phyloP scores from a whole-genome alignment of 192 early-diverging fungal genomes.

The Umbelopsis vinacea region DNA sequence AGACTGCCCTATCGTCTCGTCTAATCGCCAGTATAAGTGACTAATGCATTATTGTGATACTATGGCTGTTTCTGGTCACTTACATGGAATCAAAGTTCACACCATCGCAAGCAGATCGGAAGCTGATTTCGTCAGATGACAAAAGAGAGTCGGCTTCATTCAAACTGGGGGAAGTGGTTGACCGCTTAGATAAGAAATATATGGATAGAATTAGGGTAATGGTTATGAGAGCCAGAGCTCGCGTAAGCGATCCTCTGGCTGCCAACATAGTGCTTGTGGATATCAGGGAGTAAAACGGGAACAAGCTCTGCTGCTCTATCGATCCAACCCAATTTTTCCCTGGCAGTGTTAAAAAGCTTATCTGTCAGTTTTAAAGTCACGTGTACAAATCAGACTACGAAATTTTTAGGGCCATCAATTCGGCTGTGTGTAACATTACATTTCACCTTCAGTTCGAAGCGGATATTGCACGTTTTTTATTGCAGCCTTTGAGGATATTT shows the following conservation, averaged over 20 bases:
- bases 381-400: too few relatives aligned
- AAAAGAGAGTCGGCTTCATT: too few relatives aligned
- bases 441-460: neutral
- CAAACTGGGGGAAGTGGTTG: neutral
- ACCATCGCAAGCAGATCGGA: slow-evolving; percentile 4
- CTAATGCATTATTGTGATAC: neutral
- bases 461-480: too few relatives aligned
- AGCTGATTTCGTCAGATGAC: slow-evolving; percentile 1
- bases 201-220: neutral
- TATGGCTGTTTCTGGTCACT: neutral
- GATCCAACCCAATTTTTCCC: too few relatives aligned
- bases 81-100: neutral
- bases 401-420: too few relatives aligned
- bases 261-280: neutral
- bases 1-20: slow-evolving; percentile 3
- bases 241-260: slow-evolving; percentile 18
- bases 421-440: slow-evolving; percentile 12
- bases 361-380: too few relatives aligned
- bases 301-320: too few relatives aligned
- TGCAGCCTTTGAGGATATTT: too few relatives aligned
- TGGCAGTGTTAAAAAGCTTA: too few relatives aligned
- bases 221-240: slow-evolving; percentile 18
- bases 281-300: neutral
- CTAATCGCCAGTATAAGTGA: neutral
- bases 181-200: neutral